Evolutionary conservation across 2,329 filamentous ascomycete genomes (phyloP).

Genomic region (Diaporthe vexans): DNA sequence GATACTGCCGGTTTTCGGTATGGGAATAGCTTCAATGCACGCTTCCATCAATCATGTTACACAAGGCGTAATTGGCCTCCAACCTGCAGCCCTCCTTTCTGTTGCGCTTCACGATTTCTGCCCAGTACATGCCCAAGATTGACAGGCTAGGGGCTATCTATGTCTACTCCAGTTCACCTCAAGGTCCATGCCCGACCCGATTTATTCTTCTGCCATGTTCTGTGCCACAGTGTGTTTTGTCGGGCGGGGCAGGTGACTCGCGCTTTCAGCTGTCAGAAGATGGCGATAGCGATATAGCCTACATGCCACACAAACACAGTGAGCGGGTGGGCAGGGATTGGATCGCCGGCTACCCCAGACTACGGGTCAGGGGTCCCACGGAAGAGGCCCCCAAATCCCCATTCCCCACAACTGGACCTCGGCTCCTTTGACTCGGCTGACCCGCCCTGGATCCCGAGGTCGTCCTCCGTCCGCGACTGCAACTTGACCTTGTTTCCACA

Average conservation of each 20-base stretch:
- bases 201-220: background rate
- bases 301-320: background rate
- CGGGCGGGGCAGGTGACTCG: slow-evolving; percentile 4
- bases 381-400: background rate
- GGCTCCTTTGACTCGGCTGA: slow-evolving; percentile 33
- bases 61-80: background rate
- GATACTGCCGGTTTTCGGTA: background rate
- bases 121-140: no score
- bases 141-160: background rate
- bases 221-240: background rate
- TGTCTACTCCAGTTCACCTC: background rate
- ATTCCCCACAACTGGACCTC: slow-evolving; percentile 38
- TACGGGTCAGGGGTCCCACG: slow-evolving; percentile 17
- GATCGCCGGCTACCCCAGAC: slow-evolving; percentile 31
- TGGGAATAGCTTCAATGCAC: slow-evolving; percentile 1
- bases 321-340: slow-evolving; percentile 15
- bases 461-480: background rate
- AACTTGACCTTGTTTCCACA: background rate
- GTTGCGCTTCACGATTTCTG: background rate
- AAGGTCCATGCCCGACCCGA: no score
- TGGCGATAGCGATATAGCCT: background rate
- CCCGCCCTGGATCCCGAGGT: background rate
- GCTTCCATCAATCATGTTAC: background rate
- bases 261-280: slow-evolving; percentile 35
- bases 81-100: no score